Evolutionary conservation across 192 early-diverging fungal species (phyloP).

Genomic region (Funneliformis mosseae): DNA sequence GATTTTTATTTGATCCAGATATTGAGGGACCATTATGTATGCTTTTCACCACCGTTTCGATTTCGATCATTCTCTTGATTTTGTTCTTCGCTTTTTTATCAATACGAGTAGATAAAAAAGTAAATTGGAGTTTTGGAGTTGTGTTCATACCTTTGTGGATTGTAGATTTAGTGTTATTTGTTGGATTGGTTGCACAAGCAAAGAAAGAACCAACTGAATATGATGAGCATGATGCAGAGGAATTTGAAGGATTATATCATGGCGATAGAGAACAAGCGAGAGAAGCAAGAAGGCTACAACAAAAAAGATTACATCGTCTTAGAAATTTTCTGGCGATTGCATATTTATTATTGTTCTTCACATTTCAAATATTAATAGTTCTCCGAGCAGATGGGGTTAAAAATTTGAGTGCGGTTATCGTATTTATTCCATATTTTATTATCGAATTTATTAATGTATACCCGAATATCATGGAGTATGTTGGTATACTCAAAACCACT

Average conservation of each 20-base stretch:
- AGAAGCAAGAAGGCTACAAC: constrained; percentile 48
- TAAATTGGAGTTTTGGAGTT: constrained; percentile 69
- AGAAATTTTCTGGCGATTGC: constrained; percentile 33
- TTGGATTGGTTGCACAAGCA: constrained; percentile 40
- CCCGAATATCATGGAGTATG: constrained; percentile 43
- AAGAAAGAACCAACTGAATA: constrained; percentile 45
- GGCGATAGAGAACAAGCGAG: constrained; percentile 42
- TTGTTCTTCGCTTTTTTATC: constrained; percentile 84
- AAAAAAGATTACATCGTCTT: constrained; percentile 27
- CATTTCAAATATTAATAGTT: constrained; percentile 83
- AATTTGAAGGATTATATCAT: constrained; percentile 45
- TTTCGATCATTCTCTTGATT: constrained; percentile 66
- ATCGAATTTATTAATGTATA: constrained; percentile 73
- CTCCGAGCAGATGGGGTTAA: constrained; percentile 68
- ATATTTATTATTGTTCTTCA: constrained; percentile 59
- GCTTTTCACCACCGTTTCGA: constrained; percentile 55
- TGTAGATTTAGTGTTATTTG: constrained; percentile 54
- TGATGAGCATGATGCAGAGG: constrained; percentile 51
- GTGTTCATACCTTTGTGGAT: constrained; percentile 88
- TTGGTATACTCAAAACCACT: constrained; percentile 35
- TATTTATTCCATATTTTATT: constrained; percentile 85
- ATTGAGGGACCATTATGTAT: constrained; percentile 66
- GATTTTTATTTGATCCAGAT: constrained; percentile 66
- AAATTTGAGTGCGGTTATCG: constrained; percentile 60
- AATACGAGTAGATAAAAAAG: constrained; percentile 69